These are phyloP conservation scores for Sporothrix schenckii DNA, from an alignment of 2,329 filamentous ascomycete genomes.

Conservation along the genomic window DNA sequence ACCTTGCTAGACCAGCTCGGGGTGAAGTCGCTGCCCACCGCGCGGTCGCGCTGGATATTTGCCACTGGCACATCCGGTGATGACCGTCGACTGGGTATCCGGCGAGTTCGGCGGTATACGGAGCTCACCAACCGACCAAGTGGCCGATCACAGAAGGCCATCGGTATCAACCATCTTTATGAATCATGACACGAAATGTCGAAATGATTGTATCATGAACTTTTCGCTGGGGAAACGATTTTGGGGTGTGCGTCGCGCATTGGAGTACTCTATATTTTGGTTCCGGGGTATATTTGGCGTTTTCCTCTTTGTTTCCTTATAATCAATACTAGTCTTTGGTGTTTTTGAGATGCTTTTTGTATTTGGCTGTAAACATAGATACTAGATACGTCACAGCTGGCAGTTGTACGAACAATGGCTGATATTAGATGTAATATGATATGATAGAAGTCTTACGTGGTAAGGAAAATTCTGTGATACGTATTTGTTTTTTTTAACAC, in stretches of 20 bases:
- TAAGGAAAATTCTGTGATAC: background rate
- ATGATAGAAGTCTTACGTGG: background rate
- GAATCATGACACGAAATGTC: constrained; percentile 14
- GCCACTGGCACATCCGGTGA: constrained; percentile 44
- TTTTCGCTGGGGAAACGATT: too few relatives aligned
- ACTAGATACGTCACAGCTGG: background rate
- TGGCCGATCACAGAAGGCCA: constrained; percentile 25
- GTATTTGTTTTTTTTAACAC: too few relatives aligned
- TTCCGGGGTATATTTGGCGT: background rate
- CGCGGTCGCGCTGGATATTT: constrained; percentile 58
- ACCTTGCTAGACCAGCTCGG: constrained; percentile 73
- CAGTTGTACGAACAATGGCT: background rate
- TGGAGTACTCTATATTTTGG: background rate
- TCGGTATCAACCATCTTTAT: background rate
- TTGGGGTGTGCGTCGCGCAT: background rate
- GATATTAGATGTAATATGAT: background rate
- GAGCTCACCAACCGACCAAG: constrained; percentile 42
- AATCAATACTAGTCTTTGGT: background rate
- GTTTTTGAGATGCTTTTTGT: too few relatives aligned
- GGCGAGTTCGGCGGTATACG: constrained; percentile 51
- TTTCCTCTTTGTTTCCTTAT: background rate
- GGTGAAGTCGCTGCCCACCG: constrained; percentile 50
- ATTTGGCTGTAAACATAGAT: background rate
- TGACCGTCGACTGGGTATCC: constrained; percentile 50
- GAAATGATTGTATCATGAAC: constrained; percentile 5